Conservation (phyloP, 2,329 filamentous ascomycete genomes). For the Ascosphaera pollenicola region DNA sequence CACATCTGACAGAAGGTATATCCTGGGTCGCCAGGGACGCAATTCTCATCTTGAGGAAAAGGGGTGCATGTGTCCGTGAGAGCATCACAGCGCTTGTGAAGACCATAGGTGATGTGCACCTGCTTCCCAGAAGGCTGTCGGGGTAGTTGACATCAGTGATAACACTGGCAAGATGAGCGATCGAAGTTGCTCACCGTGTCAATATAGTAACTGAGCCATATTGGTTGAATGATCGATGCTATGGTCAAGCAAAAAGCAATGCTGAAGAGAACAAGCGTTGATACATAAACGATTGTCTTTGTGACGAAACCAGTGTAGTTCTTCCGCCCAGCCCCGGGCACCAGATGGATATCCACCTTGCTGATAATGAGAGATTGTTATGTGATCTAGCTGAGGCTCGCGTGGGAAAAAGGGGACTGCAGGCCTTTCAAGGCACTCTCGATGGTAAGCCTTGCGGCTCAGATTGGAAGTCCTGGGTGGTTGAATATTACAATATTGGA, state of each 20-base stretch:
- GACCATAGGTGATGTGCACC: constrained; percentile 46
- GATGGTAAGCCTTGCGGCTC: too few species aligned
- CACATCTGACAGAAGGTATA: constrained; percentile 69
- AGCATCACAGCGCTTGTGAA: constrained; percentile 62
- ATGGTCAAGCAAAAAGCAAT: constrained; percentile 23
- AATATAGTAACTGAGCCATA: constrained; percentile 26
- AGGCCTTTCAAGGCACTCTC: too few species aligned
- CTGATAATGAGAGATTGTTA: background rate
- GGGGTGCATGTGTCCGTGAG: constrained; percentile 30
- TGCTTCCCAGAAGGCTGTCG: constrained; percentile 16
- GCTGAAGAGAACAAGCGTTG: constrained; percentile 22
- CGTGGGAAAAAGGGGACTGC: too few species aligned
- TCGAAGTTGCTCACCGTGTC: constrained; percentile 14
- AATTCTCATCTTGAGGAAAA: constrained; percentile 49
- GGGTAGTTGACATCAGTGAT: background rate
- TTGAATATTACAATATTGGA: too few species aligned
- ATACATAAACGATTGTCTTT: constrained; percentile 25
- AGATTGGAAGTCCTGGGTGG: too few species aligned
- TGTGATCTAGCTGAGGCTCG: background rate
- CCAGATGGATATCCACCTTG: constrained; percentile 21
- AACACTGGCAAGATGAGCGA: background rate
- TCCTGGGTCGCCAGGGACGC: constrained; percentile 35
- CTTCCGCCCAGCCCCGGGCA: constrained; percentile 18
- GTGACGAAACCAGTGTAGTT: constrained; percentile 27
- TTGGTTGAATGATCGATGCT: constrained; percentile 23